A percentile compares a stretch with the other conserved stretches of the same genome.
phyloP scores from a whole-genome alignment of 2,329 filamentous ascomycete genomes.

The Aureobasidium sp. region DNA sequence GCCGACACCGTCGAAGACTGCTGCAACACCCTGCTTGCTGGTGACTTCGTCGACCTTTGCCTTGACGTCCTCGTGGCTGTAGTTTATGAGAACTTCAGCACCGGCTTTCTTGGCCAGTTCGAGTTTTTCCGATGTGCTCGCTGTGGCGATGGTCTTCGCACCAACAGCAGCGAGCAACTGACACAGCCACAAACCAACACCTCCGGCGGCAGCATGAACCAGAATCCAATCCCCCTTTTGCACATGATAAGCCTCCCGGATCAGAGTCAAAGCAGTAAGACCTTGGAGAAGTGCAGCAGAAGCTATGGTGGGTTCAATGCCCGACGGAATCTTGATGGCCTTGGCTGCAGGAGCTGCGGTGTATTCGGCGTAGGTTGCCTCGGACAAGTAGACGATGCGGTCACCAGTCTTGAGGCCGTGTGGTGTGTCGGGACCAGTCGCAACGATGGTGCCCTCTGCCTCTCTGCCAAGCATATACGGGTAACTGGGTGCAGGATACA shows the following conservation, averaged over 20 bases:
- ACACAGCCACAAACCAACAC: conserved; percentile 66
- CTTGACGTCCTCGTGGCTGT: conserved; percentile 52
- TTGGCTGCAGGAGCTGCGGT: conserved; percentile 46
- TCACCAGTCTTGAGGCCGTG: conserved; percentile 58
- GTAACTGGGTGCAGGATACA: conserved; percentile 62
- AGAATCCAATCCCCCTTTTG: conserved; percentile 73
- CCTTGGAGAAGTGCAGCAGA: conserved; percentile 72
- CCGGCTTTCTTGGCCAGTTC: conserved; percentile 62
- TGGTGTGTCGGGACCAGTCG: conserved; percentile 46
- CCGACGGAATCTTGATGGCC: conserved; percentile 57
- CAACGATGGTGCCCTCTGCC: conserved; percentile 63
- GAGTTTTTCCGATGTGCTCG: conserved; percentile 65
- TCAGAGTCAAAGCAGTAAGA: conserved; percentile 71
- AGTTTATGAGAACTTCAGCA: conserved; percentile 66
- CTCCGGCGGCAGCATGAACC: conserved; percentile 79
- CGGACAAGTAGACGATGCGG: conserved; percentile 62
- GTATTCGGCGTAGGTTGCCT: conserved; percentile 53
- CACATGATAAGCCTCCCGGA: conserved; percentile 65
- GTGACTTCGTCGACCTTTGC: conserved; percentile 62
- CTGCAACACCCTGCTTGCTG: conserved; percentile 62
- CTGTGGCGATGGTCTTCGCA: conserved; percentile 72
- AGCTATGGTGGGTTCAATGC: conserved; percentile 53
- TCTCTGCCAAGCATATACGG: conserved; percentile 77
- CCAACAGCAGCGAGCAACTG: conserved; percentile 68
- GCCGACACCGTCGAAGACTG: conserved; percentile 80